Conservation (phyloP, 495 filamentous ascomycete genomes). For the Aspergillus ostianus region DNA sequence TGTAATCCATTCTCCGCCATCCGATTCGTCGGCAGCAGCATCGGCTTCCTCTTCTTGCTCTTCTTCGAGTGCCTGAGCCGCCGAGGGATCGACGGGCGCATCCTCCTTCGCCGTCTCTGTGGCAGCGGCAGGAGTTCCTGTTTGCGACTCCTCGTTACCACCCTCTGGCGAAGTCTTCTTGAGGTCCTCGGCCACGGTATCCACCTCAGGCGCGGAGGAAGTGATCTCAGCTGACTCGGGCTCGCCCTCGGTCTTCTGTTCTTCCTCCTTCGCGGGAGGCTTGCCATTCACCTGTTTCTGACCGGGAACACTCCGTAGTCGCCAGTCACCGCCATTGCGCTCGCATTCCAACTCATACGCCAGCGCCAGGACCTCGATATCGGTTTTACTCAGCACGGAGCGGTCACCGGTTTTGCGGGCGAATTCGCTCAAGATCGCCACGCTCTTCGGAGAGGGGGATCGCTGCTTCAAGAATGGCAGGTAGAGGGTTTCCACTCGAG, state of each 20-base stretch:
- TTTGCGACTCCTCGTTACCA: constrained; percentile 16
- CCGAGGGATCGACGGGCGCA: constrained; percentile 9
- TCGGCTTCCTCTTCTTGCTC: constrained; percentile 40
- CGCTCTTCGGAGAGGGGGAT: constrained; percentile 67
- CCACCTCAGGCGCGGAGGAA: constrained; percentile 20
- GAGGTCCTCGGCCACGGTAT: constrained; percentile 31
- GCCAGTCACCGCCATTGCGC: constrained; percentile 78
- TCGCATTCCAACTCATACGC: constrained; percentile 90
- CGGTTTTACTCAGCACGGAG: constrained; percentile 78
- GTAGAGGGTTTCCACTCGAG: constrained; percentile 76
- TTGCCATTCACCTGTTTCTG: constrained; percentile 75
- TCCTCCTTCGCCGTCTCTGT: constrained; percentile 13
- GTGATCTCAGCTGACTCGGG: constrained; percentile 12
- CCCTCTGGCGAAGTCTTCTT: constrained; percentile 28
- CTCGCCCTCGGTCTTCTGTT: constrained; percentile 25
- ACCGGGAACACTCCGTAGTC: constrained; percentile 70
- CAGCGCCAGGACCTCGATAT: constrained; percentile 85
- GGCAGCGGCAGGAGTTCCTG: constrained; percentile 3
- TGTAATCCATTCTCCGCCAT: constrained; percentile 90
- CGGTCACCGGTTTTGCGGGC: constrained; percentile 87
- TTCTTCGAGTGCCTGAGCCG: constrained; percentile 20
- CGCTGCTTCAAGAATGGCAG: constrained; percentile 80
- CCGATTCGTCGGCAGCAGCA: constrained; percentile 53
- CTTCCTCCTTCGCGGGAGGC: constrained; percentile 49
- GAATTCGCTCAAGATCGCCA: constrained; percentile 80